These are phyloP conservation scores for Suillus ampliporus DNA, from an alignment of 768 basidiomycete species.

Conservation along the genomic window DNA sequence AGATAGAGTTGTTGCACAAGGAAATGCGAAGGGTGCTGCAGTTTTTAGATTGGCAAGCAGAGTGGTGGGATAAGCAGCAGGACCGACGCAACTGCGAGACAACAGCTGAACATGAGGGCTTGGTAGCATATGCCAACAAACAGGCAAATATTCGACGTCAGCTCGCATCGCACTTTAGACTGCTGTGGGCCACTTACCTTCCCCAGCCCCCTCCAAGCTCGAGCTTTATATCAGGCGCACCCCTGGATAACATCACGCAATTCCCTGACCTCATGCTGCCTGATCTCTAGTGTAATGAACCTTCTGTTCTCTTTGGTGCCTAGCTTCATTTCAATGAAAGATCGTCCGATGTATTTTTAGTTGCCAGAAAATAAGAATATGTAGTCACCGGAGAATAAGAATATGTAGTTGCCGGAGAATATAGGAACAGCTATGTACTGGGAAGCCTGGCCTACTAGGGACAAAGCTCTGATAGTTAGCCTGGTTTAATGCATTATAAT, in stretches of 20 bases:
- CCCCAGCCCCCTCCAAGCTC: no score
- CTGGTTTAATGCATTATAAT: no score
- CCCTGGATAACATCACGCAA: neutral
- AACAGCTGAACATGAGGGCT: constrained; percentile 14
- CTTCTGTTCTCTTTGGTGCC: neutral
- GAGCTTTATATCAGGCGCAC: neutral
- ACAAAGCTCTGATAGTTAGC: no score
- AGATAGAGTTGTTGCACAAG: constrained; percentile 38
- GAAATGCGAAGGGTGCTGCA: constrained; percentile 38
- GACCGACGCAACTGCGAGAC: neutral
- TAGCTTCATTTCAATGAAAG: neutral
- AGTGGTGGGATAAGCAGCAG: constrained; percentile 21
- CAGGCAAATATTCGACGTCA: constrained; percentile 16
- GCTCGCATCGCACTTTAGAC: neutral
- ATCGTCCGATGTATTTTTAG: neutral
- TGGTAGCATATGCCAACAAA: constrained; percentile 23
- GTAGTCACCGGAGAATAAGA: neutral
- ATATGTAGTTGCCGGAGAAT: neutral
- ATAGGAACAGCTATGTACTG: no score
- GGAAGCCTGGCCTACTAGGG: no score
- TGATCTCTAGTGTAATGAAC: neutral
- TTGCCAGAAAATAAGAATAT: neutral
- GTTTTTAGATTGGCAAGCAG: constrained; percentile 22
- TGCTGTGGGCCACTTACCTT: neutral
- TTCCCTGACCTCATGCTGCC: neutral